phyloP scores from a whole-genome alignment of 208 protist species.

The Polymyxa betae region DNA sequence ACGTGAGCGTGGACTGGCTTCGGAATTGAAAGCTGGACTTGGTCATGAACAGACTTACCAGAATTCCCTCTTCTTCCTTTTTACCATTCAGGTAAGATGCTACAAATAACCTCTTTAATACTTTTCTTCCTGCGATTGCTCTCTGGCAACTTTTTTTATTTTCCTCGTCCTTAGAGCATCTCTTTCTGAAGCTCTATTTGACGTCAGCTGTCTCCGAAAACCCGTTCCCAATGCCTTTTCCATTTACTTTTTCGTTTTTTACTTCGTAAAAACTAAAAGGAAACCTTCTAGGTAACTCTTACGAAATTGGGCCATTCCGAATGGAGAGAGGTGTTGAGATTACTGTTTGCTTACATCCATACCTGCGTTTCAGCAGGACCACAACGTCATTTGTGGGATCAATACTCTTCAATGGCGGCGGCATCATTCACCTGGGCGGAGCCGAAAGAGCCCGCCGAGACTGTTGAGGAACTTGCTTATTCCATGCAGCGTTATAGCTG shows the following conservation, averaged over 20 bases:
- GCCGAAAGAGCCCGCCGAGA: slow-evolving; percentile 6
- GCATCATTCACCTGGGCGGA: slow-evolving; percentile 49
- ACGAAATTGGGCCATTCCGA: not conserved
- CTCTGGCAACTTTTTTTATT: too few species aligned
- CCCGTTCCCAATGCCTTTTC: too few species aligned
- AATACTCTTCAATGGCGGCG: not conserved
- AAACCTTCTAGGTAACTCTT: too few species aligned
- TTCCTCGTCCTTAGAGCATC: too few species aligned
- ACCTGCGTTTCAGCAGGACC: not conserved
- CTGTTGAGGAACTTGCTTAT: not conserved
- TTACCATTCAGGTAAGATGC: slow-evolving; percentile 19
- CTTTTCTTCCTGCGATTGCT: too few species aligned
- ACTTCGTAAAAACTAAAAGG: too few species aligned
- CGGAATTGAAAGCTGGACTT: not conserved
- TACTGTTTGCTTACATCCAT: slow-evolving; percentile 24
- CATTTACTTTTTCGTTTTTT: too few species aligned
- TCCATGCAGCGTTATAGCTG: not conserved
- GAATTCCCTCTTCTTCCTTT: slow-evolving; percentile 30
- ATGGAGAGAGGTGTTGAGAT: not conserved
- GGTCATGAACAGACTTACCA: slow-evolving; percentile 40
- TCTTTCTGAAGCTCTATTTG: too few species aligned
- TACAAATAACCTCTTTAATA: too few species aligned
- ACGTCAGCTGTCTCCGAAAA: too few species aligned
- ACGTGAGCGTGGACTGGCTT: slow-evolving; percentile 11
- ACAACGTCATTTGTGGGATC: not conserved